Percentiles rank a stretch among this genome's conserved stretches.
These are phyloP conservation scores for Xylaria sp. DNA, from an alignment of 2,329 filamentous ascomycete genomes.

Conservation along the genomic window DNA sequence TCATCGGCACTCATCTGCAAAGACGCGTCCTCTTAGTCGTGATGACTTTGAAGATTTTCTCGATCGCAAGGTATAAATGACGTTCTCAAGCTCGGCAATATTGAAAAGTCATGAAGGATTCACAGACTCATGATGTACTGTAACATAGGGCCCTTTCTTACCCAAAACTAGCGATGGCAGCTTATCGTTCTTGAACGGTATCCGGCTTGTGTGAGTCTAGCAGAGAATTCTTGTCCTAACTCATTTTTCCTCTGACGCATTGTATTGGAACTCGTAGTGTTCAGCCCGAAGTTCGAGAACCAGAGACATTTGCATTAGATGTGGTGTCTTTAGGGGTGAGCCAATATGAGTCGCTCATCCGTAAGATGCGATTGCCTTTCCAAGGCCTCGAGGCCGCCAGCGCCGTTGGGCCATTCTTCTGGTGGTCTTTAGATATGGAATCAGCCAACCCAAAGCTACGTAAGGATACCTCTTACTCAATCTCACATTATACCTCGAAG, in stretches of 20 bases:
- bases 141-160: slow-evolving; percentile 31
- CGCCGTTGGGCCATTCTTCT: slow-evolving; percentile 52
- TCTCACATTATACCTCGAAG: background rate
- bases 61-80: slow-evolving; percentile 30
- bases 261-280: slow-evolving; percentile 29
- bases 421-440: slow-evolving; percentile 47
- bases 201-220: slow-evolving; percentile 26
- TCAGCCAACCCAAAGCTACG: slow-evolving; percentile 45
- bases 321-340: slow-evolving; percentile 43
- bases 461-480: slow-evolving; percentile 30
- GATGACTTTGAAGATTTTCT: slow-evolving; percentile 39
- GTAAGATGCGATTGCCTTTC: slow-evolving; percentile 46
- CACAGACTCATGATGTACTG: background rate
- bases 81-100: background rate
- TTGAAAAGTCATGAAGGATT: background rate
- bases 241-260: background rate
- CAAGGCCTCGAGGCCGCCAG: slow-evolving; percentile 48
- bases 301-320: slow-evolving; percentile 47
- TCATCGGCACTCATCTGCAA: background rate
- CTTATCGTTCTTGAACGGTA: slow-evolving; percentile 20
- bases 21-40: slow-evolving; percentile 14
- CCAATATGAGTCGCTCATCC: slow-evolving; percentile 46
- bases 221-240: background rate
- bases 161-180: slow-evolving; percentile 10
- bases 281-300: slow-evolving; percentile 41